A percentile compares a stretch with the other conserved stretches of the same genome.
Evolutionary conservation across 2,329 filamentous ascomycete genomes (phyloP).

Genomic region (Talaromyces piceae): DNA sequence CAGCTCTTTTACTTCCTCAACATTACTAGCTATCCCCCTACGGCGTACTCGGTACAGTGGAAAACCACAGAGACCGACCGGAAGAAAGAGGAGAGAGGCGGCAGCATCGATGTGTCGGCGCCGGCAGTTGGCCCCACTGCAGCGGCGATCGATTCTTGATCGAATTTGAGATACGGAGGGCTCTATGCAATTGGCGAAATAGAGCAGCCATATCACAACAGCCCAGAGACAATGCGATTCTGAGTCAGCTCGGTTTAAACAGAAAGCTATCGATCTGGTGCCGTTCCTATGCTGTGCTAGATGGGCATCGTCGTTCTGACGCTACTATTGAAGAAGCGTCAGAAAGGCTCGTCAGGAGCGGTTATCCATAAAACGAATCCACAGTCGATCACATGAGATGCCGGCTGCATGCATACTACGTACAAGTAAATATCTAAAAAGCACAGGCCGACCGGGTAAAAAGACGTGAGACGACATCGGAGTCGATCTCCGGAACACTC

Average conservation of each 20-base stretch:
- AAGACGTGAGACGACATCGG: too few species aligned
- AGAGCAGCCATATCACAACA: too few species aligned
- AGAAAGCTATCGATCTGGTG: too few species aligned
- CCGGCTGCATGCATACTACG: background rate
- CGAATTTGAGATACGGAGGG: background rate
- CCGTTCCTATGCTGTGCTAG: too few species aligned
- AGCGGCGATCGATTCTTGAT: background rate
- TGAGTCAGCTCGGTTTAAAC: too few species aligned
- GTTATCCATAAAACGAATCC: background rate
- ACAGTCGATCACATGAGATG: background rate
- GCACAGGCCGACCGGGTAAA: background rate
- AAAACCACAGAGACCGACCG: background rate
- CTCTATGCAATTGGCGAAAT: too few species aligned
- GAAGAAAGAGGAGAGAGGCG: background rate
- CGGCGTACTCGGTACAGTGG: too few species aligned
- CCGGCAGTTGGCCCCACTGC: background rate
- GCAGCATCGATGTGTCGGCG: background rate
- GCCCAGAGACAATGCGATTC: too few species aligned
- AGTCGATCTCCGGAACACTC: background rate
- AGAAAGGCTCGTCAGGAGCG: background rate
- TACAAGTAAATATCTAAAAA: background rate
- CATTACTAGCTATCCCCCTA: too few species aligned
- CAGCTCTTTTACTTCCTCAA: too few species aligned
- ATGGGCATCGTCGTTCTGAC: background rate
- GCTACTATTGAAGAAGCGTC: background rate